Evolutionary conservation across 1,284 basidiomycete genomes (phyloP).

Genomic region (Phlebopus sp.): DNA sequence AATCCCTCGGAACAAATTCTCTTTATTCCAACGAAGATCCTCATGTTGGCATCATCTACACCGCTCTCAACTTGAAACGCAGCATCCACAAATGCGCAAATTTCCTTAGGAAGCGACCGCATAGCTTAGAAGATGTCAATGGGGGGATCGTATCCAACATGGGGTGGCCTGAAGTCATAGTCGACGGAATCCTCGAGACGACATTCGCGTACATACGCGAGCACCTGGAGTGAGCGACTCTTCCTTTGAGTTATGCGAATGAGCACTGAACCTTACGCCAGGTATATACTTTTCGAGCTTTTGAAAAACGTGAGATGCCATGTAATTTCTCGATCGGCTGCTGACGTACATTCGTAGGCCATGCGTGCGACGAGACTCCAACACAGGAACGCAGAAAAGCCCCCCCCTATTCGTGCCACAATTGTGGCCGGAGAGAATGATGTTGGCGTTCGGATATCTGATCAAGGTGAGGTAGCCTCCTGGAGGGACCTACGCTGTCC

Average conservation of each 20-base stretch:
- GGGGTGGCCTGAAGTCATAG: conserved; percentile 61
- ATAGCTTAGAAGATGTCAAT: conserved; percentile 41
- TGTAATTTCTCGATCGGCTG: not conserved
- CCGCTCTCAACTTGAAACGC: conserved; percentile 66
- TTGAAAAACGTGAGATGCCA: conserved; percentile 70
- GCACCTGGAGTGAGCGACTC: conserved; percentile 69
- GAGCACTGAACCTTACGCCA: conserved; percentile 26
- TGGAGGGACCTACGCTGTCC: not conserved
- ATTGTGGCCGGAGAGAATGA: conserved; percentile 71
- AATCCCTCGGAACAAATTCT: conserved; percentile 44
- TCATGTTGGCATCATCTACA: conserved; percentile 87
- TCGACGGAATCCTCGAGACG: conserved; percentile 74
- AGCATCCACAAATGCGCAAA: conserved; percentile 68
- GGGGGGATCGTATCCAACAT: conserved; percentile 27
- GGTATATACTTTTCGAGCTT: conserved; percentile 87
- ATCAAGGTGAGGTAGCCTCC: conserved; percentile 57
- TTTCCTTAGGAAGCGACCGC: conserved; percentile 54
- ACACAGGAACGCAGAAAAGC: conserved; percentile 39
- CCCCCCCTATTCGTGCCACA: conserved; percentile 68
- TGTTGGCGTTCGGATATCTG: conserved; percentile 79
- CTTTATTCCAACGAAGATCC: conserved; percentile 40
- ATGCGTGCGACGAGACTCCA: conserved; percentile 60
- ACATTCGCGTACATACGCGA: conserved; percentile 86
- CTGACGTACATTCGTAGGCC: conserved; percentile 41
- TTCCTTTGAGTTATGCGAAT: not conserved